These are phyloP conservation scores for Xylaria polymorpha DNA, from an alignment of 2,329 filamentous ascomycete genomes.

Conservation along the genomic window DNA sequence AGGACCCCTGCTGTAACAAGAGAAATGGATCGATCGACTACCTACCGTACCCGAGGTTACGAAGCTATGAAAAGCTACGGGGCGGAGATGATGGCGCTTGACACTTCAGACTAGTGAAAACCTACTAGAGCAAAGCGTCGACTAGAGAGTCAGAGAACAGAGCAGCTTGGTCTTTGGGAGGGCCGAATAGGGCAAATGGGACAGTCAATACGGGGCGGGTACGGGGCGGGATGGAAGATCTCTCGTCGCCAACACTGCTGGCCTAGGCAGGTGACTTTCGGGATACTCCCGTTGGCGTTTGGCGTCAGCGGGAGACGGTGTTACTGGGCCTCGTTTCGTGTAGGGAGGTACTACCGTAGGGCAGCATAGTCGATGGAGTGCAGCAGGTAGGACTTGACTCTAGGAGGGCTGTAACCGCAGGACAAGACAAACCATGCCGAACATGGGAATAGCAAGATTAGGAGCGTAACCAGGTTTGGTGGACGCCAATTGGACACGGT, in stretches of 20 bases:
- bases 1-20: constrained; percentile 34
- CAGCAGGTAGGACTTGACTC: too few species aligned
- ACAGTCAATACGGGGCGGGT: constrained; percentile 31
- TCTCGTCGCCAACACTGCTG: constrained; percentile 31
- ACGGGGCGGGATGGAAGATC: constrained; percentile 31
- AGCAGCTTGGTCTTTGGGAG: constrained; percentile 18
- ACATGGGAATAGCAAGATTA: constrained; percentile 29
- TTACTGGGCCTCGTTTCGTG: constrained; percentile 30
- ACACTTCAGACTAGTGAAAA: constrained; percentile 19
- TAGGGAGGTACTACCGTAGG: not conserved
- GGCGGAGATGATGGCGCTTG: constrained; percentile 27
- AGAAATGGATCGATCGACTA: constrained; percentile 23
- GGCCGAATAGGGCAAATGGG: constrained; percentile 34
- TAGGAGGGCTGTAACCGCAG: constrained; percentile 32
- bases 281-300: constrained; percentile 21
- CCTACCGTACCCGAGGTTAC: constrained; percentile 29
- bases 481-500: constrained; percentile 22
- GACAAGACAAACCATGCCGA: constrained; percentile 29
- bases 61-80: constrained; percentile 26
- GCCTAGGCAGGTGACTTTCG: constrained; percentile 46
- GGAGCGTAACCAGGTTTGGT: constrained; percentile 31
- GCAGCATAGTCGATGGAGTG: constrained; percentile 18
- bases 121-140: constrained; percentile 8
- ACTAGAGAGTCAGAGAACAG: constrained; percentile 1
- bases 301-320: constrained; percentile 22